Base-by-base conservation (phyloP, 148 eudicot genomes). In the Linanthus parryae region DNA sequence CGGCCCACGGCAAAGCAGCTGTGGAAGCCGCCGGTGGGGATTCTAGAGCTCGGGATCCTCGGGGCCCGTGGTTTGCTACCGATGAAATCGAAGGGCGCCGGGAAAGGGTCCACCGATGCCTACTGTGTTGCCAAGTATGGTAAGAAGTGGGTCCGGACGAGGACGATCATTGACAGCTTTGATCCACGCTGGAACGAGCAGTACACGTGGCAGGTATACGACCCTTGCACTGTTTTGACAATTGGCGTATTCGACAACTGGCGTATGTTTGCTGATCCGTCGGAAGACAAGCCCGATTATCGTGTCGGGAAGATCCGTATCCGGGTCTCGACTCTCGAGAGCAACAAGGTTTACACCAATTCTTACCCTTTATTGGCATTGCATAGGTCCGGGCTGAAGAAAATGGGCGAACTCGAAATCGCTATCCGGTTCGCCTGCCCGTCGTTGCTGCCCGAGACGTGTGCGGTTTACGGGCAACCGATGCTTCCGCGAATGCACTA, bases 161-260 rank as follows among this genome's bases (percentile, higher is more conserved):
- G 88, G 18, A 92, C 99, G 0, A 76, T 88, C 3, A 76, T 75
- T 2, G 96, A 92, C 19, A 69, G 71, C 26, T 82, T 82, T 23
- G 95, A 92, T 49, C 99, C 99, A 9, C 74, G 99, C 8, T 92
- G 99, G 99, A 92, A 92, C 49, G 99, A 92, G 82, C 99, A 92
- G 60, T 92, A 92, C 73, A 88, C 99, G 7, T 92, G 99, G 99
- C 99, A 92, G 39, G 99, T 92, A 1, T 92, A 75, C 36, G 99
- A 92, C 61, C 99, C 99, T n/a, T 84, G 85, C 44, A 92, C 99
- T 0, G 99, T 92, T 11, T 54, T 92, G 18, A 92, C 96, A 0
- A 67, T 92, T 4, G 99, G 95, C 3, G 96, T 88, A 7, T 92
- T 92, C 26, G 99, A 92, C 64, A 92, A 92, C 47, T 79, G 96